Evolutionary conservation across 2,329 filamentous ascomycete genomes (phyloP).

Genomic region (Exophiala xenobiotica): DNA sequence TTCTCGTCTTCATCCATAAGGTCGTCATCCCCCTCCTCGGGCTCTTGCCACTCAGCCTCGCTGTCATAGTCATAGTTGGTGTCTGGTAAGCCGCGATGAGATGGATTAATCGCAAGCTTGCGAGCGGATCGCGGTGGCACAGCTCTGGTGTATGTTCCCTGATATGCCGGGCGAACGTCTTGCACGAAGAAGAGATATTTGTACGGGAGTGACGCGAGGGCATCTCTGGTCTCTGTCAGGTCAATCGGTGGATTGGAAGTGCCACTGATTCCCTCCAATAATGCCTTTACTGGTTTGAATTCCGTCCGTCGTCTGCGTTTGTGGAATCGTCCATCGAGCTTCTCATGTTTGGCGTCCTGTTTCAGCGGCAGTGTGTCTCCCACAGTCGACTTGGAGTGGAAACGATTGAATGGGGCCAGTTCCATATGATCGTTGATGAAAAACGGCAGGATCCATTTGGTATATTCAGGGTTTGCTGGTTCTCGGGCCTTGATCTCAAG

Average conservation of each 20-base stretch:
- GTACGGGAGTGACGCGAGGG: constrained; percentile 44
- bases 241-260: constrained; percentile 39
- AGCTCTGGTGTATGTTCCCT: constrained; percentile 58
- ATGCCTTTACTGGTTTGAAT: constrained; percentile 55
- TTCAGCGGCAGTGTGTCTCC: constrained; percentile 6
- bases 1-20: constrained; percentile 66
- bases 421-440: constrained; percentile 71
- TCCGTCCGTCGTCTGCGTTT: constrained; percentile 17
- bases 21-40: constrained; percentile 70
- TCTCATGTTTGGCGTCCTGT: constrained; percentile 11
- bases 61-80: constrained; percentile 66
- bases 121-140: constrained; percentile 41
- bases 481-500: constrained; percentile 33
- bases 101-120: constrained; percentile 56
- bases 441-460: constrained; percentile 76
- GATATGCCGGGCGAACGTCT: constrained; percentile 63
- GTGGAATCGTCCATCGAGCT: constrained; percentile 10
- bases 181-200: constrained; percentile 61
- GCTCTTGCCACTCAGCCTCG: constrained; percentile 65
- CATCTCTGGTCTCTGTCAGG: constrained; percentile 30
- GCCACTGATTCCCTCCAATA: constrained; percentile 58
- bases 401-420: constrained; percentile 58
- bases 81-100: constrained; percentile 51
- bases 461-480: constrained; percentile 53
- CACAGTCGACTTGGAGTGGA: constrained; percentile 6